phyloP scores from a whole-genome alignment of 2,329 filamentous ascomycete genomes.

The Elsinoe australis region DNA sequence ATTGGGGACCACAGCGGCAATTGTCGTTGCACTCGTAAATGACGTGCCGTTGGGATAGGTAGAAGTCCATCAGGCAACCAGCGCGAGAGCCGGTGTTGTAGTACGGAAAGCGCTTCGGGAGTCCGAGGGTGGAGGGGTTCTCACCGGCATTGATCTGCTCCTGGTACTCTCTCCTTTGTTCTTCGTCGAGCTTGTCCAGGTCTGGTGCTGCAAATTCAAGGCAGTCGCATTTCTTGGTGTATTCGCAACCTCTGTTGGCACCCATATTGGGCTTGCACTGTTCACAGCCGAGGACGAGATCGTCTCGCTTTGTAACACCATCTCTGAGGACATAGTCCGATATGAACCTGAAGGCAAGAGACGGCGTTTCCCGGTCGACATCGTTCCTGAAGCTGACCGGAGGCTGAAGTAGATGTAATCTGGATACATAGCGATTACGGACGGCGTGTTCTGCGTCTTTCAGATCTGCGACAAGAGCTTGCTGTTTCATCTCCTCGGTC shows the following conservation, averaged over 20 bases:
- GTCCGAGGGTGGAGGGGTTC: constrained; percentile 26
- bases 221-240: constrained; percentile 56
- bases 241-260: constrained; percentile 52
- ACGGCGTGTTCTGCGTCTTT: constrained; percentile 32
- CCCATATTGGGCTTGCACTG: constrained; percentile 53
- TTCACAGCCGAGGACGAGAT: constrained; percentile 59
- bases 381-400: constrained; percentile 57
- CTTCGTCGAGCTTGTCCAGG: constrained; percentile 30
- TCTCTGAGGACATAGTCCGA: constrained; percentile 51
- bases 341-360: constrained; percentile 62
- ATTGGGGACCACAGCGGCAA: constrained; percentile 57
- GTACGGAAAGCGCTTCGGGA: constrained; percentile 57
- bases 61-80: constrained; percentile 35
- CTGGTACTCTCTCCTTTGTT: constrained; percentile 23
- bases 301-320: constrained; percentile 53
- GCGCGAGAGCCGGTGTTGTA: constrained; percentile 31
- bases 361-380: constrained; percentile 48
- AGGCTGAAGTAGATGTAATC: constrained; percentile 29
- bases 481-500: constrained; percentile 31
- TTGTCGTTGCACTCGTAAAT: constrained; percentile 75
- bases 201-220: constrained; percentile 54
- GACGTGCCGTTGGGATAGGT: constrained; percentile 38
- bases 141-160: constrained; percentile 16
- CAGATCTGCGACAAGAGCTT: constrained; percentile 27
- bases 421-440: constrained; percentile 32